phyloP scores from a whole-genome alignment of 306 rosid genomes.

The Albizia julibrissin region DNA sequence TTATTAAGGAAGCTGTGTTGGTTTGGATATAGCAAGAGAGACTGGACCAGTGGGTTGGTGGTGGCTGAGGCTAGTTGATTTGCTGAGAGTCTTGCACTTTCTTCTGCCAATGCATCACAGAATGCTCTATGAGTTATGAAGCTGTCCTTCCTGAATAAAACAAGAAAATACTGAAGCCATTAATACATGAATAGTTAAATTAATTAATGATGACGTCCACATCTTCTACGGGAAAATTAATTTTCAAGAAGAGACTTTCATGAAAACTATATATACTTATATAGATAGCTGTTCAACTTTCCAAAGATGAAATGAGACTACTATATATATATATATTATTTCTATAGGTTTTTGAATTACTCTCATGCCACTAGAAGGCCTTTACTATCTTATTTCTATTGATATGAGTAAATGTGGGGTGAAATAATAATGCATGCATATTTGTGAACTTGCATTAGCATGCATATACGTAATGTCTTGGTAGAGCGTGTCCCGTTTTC shows the following conservation, averaged over 20 bases:
- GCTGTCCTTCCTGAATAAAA: conserved; percentile 81
- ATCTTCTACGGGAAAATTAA: not conserved
- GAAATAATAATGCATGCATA: conserved; percentile 32
- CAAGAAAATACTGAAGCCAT: not conserved
- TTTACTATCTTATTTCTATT: not conserved
- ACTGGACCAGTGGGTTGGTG: conserved; percentile 37
- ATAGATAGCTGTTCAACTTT: not conserved
- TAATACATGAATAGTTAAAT: too few species aligned
- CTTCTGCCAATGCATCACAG: conserved; percentile 98
- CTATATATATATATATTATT: not conserved
- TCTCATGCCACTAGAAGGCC: too few species aligned
- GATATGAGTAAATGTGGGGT: not conserved
- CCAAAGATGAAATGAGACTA: not conserved
- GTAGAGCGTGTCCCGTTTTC: conserved; percentile 37
- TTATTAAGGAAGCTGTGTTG: conserved; percentile 38
- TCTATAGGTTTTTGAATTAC: too few species aligned
- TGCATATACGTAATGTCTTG: conserved; percentile 23
- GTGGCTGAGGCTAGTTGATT: conserved; percentile 44
- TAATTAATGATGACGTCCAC: not conserved
- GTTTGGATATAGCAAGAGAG: conserved; percentile 62
- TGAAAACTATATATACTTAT: not conserved
- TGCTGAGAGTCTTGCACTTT: conserved; percentile 81
- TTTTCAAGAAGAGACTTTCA: not conserved
- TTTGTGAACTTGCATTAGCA: conserved; percentile 22
- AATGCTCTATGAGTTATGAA: conserved; percentile 97